A percentile compares a stretch with the other conserved stretches of the same genome.
Evolutionary conservation across 805 yeast genomes (phyloP).

Genomic region (Candida quercuum): DNA sequence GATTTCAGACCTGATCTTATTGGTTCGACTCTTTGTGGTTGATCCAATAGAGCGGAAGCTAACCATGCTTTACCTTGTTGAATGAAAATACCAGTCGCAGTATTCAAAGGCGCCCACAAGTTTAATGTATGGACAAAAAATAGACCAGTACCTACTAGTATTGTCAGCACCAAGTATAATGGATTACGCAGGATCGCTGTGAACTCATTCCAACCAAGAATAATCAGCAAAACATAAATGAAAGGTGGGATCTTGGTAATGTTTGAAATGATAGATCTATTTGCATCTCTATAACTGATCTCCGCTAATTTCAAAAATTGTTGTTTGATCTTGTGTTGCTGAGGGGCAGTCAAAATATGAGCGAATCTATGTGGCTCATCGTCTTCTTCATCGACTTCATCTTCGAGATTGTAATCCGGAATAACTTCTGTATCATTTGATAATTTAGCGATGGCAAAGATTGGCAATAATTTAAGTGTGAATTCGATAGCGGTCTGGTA

Average conservation of each 20-base stretch:
- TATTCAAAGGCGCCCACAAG: conserved; percentile 71
- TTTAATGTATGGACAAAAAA: conserved; percentile 68
- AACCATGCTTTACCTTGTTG: conserved; percentile 52
- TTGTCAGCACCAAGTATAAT: conserved; percentile 57
- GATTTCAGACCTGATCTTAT: not conserved
- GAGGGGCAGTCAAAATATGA: conserved; percentile 49
- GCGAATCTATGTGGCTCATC: conserved; percentile 43
- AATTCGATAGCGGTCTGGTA: conserved; percentile 55
- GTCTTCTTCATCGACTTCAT: conserved; percentile 35
- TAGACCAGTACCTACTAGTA: conserved; percentile 53
- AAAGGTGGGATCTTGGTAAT: conserved; percentile 80
- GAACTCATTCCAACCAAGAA: conserved; percentile 94
- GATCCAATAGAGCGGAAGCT: conserved; percentile 54
- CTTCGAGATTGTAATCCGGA: conserved; percentile 42
- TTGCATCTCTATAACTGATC: conserved; percentile 79
- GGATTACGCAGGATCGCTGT: conserved; percentile 86
- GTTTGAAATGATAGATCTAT: conserved; percentile 75
- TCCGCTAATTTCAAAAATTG: conserved; percentile 74
- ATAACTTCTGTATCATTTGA: conserved; percentile 49
- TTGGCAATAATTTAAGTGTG: conserved; percentile 55
- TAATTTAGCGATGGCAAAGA: conserved; percentile 46
- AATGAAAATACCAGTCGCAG: conserved; percentile 52
- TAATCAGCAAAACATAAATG: conserved; percentile 64
- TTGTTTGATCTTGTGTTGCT: conserved; percentile 49
- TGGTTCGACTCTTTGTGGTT: conserved; percentile 20